Evolutionary conservation across 2,329 filamentous ascomycete species (phyloP), one percentile per base, ranked within the genome.

Genomic region (Pseudofabraea citricarpa): DNA sequence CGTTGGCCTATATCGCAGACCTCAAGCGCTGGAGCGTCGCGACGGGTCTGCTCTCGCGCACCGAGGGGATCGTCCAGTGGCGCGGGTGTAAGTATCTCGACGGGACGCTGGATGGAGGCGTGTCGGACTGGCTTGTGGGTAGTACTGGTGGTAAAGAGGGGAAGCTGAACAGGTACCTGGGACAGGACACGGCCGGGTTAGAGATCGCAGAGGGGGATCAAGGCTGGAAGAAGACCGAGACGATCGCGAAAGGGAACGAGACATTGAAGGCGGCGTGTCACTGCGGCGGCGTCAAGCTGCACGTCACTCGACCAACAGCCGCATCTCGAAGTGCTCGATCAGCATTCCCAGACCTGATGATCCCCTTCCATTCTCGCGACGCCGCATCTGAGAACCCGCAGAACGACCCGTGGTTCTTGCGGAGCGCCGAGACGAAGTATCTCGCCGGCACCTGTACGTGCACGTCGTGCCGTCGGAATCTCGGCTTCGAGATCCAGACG

Each of bases 401-500:
- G 36, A 59, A 36, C 27, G 33, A 42, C 23, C 40, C 45, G 2
- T 50, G 45, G 47, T 54, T 44, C 45, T 39, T 46, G 7, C 42
- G 44, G 16, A 27, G 6, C 36, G 53, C 55, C 23, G 47, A 65
- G 8, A 70, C 63, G 5, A 76, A 70, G 46, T 85, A 80, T 57
- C 63, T 81, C 2, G 75, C 78, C 2, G 77, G 78, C 2, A 70
- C 74, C 6, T 86, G 82, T 54, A 69, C 72, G 2, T 87, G 83
- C 59, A 68, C 64, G 5, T 76, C 77, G 2, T 88, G 83, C 57
- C 76, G 82, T 5, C 64, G 80, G 3, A 62, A 65, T 0, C 72
- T 75, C 1, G 81, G 82, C 3, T 81, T 79, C 50, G 79, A 85
- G 44, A 72, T 85, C 36, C 75, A 83, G 52, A 66, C 74, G 0